These are phyloP conservation scores for Lipomyces starkeyi DNA, from an alignment of 805 yeast species.

Conservation along the genomic window DNA sequence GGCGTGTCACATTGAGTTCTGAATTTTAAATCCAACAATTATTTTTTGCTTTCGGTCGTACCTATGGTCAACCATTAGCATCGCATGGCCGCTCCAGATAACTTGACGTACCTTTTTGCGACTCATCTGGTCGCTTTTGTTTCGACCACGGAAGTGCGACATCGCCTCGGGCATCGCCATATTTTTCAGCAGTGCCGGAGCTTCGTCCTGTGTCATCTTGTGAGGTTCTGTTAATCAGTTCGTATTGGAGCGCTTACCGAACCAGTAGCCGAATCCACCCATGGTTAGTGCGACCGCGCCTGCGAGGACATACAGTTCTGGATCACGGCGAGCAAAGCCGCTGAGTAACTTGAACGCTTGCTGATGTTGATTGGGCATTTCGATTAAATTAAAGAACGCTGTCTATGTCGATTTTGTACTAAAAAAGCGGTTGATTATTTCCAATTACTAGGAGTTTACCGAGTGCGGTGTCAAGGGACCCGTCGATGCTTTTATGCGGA, in stretches of 20 bases:
- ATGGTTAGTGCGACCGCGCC: constrained; percentile 20
- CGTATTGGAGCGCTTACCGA: constrained; percentile 18
- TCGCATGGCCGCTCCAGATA: background rate
- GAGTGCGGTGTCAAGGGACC: background rate
- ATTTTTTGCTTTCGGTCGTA: background rate
- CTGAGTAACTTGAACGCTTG: constrained; percentile 11
- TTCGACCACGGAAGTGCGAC: constrained; percentile 7
- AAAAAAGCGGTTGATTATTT: background rate
- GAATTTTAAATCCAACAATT: background rate
- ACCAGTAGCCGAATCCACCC: constrained; percentile 32
- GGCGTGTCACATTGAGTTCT: too few species aligned
- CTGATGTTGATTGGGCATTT: background rate
- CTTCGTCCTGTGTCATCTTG: constrained; percentile 5
- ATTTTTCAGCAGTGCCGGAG: constrained; percentile 13
- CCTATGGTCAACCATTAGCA: background rate
- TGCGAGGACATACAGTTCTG: constrained; percentile 29
- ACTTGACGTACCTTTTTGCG: background rate
- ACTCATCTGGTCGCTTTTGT: background rate
- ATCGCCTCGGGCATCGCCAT: background rate
- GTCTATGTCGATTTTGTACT: background rate
- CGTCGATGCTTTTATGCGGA: background rate
- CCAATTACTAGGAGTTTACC: background rate
- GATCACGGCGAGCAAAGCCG: constrained; percentile 31
- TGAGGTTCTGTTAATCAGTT: background rate
- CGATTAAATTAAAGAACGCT: background rate